Conservation (phyloP, 2,329 filamentous ascomycete species). For the Ophiobolus disseminans region DNA sequence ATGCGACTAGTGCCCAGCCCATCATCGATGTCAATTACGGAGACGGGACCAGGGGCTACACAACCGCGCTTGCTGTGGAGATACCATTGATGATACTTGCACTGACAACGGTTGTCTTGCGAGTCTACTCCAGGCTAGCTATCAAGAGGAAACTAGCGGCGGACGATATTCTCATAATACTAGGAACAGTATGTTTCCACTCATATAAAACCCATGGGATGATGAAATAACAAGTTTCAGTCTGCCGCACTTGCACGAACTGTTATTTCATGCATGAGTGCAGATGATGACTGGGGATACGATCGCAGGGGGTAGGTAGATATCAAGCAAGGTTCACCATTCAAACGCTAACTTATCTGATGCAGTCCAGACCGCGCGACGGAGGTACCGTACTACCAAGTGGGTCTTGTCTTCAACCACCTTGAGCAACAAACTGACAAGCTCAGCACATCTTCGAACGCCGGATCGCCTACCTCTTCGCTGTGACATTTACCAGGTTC, state of each 20-base stretch:
- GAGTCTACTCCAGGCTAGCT: conserved; percentile 31
- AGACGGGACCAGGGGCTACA: conserved; percentile 12
- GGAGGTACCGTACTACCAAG: conserved; percentile 34
- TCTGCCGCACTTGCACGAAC: conserved; percentile 30
- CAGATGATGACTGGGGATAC: conserved; percentile 31
- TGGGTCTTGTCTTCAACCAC: neutral
- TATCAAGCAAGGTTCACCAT: neutral
- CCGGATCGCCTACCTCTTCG: conserved; percentile 45
- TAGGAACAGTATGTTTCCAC: conserved; percentile 19
- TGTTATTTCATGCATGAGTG: conserved; percentile 36
- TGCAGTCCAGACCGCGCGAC: conserved; percentile 24
- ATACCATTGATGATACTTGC: conserved; percentile 35
- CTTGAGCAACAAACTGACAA: neutral
- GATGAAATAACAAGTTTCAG: conserved; percentile 17
- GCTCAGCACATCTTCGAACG: conserved; percentile 36
- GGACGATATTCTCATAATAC: conserved; percentile 33
- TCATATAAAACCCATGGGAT: neutral
- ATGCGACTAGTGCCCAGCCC: conserved; percentile 3
- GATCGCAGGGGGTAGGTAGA: conserved; percentile 30
- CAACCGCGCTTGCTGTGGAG: conserved; percentile 31
- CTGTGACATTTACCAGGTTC: conserved; percentile 42
- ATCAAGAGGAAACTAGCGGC: conserved; percentile 32
- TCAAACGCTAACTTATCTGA: neutral
- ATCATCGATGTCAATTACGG: conserved; percentile 8
- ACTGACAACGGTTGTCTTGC: conserved; percentile 26